Evolutionary conservation across 306 rosid genomes (phyloP).

Genomic region (Cyclanthera cordifolia): DNA sequence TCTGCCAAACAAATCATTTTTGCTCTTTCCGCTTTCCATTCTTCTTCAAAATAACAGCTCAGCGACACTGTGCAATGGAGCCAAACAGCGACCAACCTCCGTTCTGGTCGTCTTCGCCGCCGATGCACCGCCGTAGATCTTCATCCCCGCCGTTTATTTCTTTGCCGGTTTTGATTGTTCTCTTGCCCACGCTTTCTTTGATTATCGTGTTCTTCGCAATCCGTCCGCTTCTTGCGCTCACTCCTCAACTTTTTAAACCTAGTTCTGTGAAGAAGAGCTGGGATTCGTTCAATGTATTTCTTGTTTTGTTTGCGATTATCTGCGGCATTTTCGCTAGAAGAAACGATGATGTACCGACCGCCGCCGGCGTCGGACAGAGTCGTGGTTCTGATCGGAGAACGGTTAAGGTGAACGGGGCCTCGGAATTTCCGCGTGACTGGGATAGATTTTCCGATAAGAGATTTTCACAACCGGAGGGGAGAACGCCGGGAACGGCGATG

Average conservation of each 20-base stretch:
- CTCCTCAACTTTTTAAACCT: conserved; percentile 36
- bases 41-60: conserved; percentile 9
- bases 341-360: conserved; percentile 36
- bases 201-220: conserved; percentile 42
- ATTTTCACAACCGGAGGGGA: conserved; percentile 6
- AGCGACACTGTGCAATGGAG: conserved; percentile 1
- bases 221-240: conserved; percentile 50
- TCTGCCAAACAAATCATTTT: too few species aligned
- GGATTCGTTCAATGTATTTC: conserved; percentile 60
- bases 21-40: not conserved
- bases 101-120: not conserved
- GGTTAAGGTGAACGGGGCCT: conserved; percentile 6
- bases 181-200: conserved; percentile 39
- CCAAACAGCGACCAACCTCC: conserved; percentile 17
- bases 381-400: not conserved
- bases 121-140: conserved; percentile 35
- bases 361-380: conserved; percentile 5
- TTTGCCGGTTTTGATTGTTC: conserved; percentile 55
- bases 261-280: conserved; percentile 51
- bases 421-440: conserved; percentile 35
- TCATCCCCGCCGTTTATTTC: conserved; percentile 39
- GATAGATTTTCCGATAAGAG: conserved; percentile 22
- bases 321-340: conserved; percentile 50
- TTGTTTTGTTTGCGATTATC: conserved; percentile 53
- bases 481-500: conserved; percentile 11